Conservation (phyloP, 2,329 filamentous ascomycete genomes). For the Geoglossum cookeanum region DNA sequence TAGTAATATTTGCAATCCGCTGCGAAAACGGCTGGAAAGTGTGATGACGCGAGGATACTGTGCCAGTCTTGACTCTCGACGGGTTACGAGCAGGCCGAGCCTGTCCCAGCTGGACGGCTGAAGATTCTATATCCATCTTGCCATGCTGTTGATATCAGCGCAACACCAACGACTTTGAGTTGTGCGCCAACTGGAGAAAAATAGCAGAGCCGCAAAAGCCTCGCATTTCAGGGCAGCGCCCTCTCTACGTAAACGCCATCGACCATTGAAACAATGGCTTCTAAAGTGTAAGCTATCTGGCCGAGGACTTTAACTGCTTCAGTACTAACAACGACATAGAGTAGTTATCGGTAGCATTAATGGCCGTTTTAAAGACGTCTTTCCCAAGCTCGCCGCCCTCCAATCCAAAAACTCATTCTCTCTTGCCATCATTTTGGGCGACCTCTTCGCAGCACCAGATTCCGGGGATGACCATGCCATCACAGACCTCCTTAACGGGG, state of each 20-base stretch:
- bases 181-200: not conserved
- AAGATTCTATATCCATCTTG: conserved; percentile 27
- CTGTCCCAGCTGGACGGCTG: conserved; percentile 50
- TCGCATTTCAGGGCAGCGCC: not conserved
- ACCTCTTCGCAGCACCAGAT: conserved; percentile 47
- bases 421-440: conserved; percentile 66
- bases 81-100: conserved; percentile 14
- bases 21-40: conserved; percentile 80
- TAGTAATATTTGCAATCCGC: conserved; percentile 77
- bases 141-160: conserved; percentile 30
- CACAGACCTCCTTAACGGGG: conserved; percentile 48
- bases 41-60: conserved; percentile 62
- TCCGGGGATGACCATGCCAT: conserved; percentile 35
- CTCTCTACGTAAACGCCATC: not conserved
- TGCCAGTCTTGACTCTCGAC: conserved; percentile 39
- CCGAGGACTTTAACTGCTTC: not conserved
- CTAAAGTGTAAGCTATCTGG: conserved; percentile 2
- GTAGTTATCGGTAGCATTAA: conserved; percentile 71
- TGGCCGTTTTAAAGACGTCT: conserved; percentile 55
- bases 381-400: conserved; percentile 61
- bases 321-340: conserved; percentile 22
- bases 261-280: not conserved
- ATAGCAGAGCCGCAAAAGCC: not conserved
- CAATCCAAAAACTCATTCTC: conserved; percentile 79
- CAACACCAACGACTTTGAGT: not conserved